Evolutionary conservation across 495 filamentous ascomycete species (phyloP).

Genomic region (Trichoderma parareesei): DNA sequence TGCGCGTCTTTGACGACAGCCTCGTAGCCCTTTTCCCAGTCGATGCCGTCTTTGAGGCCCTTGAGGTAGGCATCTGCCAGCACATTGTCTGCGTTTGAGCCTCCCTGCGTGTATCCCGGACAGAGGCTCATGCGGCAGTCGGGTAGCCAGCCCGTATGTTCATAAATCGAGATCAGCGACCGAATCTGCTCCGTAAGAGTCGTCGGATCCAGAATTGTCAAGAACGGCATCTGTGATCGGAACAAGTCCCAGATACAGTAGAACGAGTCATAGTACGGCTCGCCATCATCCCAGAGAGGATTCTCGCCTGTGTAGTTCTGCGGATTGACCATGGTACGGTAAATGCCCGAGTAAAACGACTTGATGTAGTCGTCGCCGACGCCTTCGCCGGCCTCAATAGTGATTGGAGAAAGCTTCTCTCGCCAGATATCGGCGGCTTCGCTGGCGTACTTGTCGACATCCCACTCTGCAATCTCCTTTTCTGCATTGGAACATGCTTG

Average conservation of each 20-base stretch:
- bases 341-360: slow-evolving; percentile 64
- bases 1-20: slow-evolving; percentile 72
- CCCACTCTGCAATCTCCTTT: slow-evolving; percentile 56
- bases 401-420: slow-evolving; percentile 53
- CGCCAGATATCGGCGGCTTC: slow-evolving; percentile 53
- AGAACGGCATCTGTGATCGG: slow-evolving; percentile 59
- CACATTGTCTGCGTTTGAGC: slow-evolving; percentile 72
- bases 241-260: slow-evolving; percentile 77
- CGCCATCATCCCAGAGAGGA: slow-evolving; percentile 58
- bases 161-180: slow-evolving; percentile 64
- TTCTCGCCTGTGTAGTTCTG: slow-evolving; percentile 79
- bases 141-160: slow-evolving; percentile 59
- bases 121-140: slow-evolving; percentile 57
- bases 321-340: slow-evolving; percentile 63
- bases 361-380: slow-evolving; percentile 46
- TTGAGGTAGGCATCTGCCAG: slow-evolving; percentile 66
- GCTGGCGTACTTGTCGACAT: slow-evolving; percentile 48
- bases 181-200: slow-evolving; percentile 60
- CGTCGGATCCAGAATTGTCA: slow-evolving; percentile 59
- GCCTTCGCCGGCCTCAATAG: slow-evolving; percentile 42
- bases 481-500: slow-evolving; percentile 63
- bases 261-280: slow-evolving; percentile 77
- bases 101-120: slow-evolving; percentile 70
- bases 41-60: slow-evolving; percentile 50
- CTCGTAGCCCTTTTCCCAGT: slow-evolving; percentile 65